These are phyloP conservation scores for Sugiyamaella neomexicana DNA, from an alignment of 1,139 yeast genomes.

Conservation along the genomic window DNA sequence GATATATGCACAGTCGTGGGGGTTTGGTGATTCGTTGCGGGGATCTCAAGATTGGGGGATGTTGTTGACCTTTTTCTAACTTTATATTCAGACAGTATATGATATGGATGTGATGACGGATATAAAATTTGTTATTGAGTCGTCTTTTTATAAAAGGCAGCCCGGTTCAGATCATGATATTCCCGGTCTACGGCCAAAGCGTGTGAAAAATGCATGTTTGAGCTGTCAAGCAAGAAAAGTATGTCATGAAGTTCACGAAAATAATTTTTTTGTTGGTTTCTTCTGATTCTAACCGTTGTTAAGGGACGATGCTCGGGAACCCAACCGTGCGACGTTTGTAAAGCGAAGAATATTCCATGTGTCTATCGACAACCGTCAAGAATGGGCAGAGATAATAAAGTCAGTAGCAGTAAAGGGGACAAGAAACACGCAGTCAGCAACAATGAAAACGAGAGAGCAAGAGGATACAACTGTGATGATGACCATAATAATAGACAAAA, in stretches of 20 bases:
- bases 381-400: constrained; percentile 3
- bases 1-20: background rate
- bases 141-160: constrained; percentile 16
- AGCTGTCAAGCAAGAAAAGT: constrained; percentile 24
- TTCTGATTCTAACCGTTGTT: constrained; percentile 6
- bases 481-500: background rate
- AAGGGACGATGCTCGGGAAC: constrained; percentile 28
- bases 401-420: constrained; percentile 8
- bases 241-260: background rate
- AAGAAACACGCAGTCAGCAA: background rate
- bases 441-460: background rate
- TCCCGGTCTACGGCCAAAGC: constrained; percentile 20
- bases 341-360: constrained; percentile 24
- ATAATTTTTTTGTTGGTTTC: background rate
- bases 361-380: constrained; percentile 19
- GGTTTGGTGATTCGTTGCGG: background rate
- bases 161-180: constrained; percentile 13
- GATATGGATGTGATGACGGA: constrained; percentile 19
- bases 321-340: constrained; percentile 26
- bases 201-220: constrained; percentile 26
- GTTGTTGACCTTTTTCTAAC: background rate
- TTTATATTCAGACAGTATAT: too few relatives aligned
- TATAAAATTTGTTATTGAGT: constrained; percentile 25
- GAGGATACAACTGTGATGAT: background rate
- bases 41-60: background rate